Conservation (phyloP, 192 early-diverging fungal genomes). For the Dissophora ornata region DNA sequence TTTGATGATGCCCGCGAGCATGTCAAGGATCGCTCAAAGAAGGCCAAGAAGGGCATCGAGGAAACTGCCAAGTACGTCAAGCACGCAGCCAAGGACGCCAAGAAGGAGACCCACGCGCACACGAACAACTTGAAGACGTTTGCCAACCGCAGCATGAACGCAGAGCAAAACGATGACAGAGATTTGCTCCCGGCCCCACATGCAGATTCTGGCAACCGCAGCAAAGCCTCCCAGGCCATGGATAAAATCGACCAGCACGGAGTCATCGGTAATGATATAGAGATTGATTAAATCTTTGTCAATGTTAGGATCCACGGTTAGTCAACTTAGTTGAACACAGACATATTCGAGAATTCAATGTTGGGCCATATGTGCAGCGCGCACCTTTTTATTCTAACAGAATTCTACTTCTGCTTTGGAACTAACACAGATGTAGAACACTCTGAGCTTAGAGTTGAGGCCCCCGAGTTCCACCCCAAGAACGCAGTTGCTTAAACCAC, state of each 20-base stretch:
- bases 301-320: neutral
- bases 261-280: constrained; percentile 33
- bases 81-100: constrained; percentile 5
- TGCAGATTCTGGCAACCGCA: constrained; percentile 33
- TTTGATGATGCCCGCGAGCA: constrained; percentile 12
- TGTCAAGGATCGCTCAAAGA: constrained; percentile 1
- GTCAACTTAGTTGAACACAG: neutral
- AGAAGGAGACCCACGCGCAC: constrained; percentile 15
- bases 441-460: constrained; percentile 46
- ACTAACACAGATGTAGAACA: constrained; percentile 40
- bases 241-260: constrained; percentile 16
- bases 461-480: constrained; percentile 51
- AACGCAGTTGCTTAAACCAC: constrained; percentile 11
- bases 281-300: constrained; percentile 1
- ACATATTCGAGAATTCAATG: neutral
- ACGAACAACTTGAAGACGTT: constrained; percentile 34
- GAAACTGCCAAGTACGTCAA: constrained; percentile 2
- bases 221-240: constrained; percentile 14
- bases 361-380: too few relatives aligned
- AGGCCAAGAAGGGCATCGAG: constrained; percentile 12
- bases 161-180: constrained; percentile 24
- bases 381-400: too few relatives aligned
- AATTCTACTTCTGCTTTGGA: neutral
- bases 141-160: constrained; percentile 17
- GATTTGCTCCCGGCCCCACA: constrained; percentile 8